These are phyloP conservation scores for Theileria sp. DNA, from an alignment of 169 alveolate species.

Conservation along the genomic window DNA sequence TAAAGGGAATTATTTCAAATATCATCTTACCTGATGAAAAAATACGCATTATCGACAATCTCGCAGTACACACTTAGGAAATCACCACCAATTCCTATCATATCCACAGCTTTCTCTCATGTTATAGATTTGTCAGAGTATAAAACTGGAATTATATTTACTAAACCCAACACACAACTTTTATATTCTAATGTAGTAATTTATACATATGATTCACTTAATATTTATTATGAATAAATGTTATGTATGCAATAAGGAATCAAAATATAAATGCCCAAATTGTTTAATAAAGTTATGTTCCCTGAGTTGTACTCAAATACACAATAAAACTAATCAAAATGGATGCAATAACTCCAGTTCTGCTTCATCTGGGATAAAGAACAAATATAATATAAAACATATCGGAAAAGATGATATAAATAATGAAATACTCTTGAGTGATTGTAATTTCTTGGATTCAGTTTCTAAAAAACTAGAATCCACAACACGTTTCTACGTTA, in stretches of 20 bases:
- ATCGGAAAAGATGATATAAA: conserved; percentile 39
- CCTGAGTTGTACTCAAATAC: conserved; percentile 31
- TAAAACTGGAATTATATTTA: background rate
- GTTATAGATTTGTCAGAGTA: background rate
- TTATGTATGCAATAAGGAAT: conserved; percentile 25
- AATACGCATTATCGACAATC: background rate
- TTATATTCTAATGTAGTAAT: background rate
- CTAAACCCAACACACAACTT: background rate
- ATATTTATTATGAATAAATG: conserved; percentile 8
- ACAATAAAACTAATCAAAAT: conserved; percentile 1
- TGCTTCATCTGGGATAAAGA: background rate
- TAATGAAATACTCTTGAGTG: conserved; percentile 24
- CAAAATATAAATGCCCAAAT: conserved; percentile 59
- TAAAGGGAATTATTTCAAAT: background rate
- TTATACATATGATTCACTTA: background rate
- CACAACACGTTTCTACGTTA: conserved; percentile 47
- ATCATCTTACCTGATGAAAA: background rate
- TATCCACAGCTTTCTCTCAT: background rate
- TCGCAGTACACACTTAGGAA: background rate
- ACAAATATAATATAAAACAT: conserved; percentile 11
- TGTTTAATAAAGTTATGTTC: conserved; percentile 42
- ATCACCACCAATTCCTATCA: background rate
- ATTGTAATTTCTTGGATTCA: conserved; percentile 32
- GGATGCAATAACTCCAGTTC: background rate
- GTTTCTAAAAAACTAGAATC: conserved; percentile 44